A percentile compares a stretch with the other conserved stretches of the same genome.
phyloP scores from a whole-genome alignment of 805 yeast genomes.

The Sugiyamaella floridensis region DNA sequence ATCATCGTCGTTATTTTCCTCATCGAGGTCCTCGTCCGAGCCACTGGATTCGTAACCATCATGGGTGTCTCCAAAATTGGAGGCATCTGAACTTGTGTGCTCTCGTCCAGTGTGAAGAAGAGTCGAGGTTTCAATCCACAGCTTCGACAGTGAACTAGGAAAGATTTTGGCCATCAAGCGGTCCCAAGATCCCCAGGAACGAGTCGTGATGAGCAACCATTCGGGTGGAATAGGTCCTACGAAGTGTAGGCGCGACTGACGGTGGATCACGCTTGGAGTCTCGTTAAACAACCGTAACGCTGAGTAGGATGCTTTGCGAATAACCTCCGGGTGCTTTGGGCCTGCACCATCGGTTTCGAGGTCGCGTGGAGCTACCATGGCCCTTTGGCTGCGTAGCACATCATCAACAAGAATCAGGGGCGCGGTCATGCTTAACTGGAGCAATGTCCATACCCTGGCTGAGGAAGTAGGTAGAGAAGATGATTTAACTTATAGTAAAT shows the following conservation, averaged over 20 bases:
- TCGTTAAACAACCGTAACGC: slow-evolving; percentile 27
- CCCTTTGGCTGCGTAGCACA: not conserved
- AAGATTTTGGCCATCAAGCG: slow-evolving; percentile 2
- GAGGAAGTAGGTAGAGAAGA: no score
- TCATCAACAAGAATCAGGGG: not conserved
- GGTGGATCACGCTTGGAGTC: slow-evolving; percentile 24
- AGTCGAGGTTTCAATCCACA: not conserved
- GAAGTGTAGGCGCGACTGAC: slow-evolving; percentile 26
- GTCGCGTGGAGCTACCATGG: not conserved
- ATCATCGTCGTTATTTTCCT: not conserved
- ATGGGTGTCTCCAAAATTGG: not conserved
- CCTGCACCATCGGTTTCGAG: not conserved
- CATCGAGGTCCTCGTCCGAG: not conserved
- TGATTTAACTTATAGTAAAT: no score
- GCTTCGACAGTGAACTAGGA: slow-evolving; percentile 5
- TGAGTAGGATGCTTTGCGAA: slow-evolving; percentile 25
- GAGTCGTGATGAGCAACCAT: slow-evolving; percentile 16
- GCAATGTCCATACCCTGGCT: not conserved
- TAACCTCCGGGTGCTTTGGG: not conserved
- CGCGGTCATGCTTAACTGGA: not conserved
- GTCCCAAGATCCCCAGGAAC: slow-evolving; percentile 10
- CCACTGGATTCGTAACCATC: not conserved
- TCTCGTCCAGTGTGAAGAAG: not conserved
- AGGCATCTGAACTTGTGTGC: not conserved
- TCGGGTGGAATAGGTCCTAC: slow-evolving; percentile 30